Conservation (phyloP, 257 asterid species). For the Nemophila menziesii region DNA sequence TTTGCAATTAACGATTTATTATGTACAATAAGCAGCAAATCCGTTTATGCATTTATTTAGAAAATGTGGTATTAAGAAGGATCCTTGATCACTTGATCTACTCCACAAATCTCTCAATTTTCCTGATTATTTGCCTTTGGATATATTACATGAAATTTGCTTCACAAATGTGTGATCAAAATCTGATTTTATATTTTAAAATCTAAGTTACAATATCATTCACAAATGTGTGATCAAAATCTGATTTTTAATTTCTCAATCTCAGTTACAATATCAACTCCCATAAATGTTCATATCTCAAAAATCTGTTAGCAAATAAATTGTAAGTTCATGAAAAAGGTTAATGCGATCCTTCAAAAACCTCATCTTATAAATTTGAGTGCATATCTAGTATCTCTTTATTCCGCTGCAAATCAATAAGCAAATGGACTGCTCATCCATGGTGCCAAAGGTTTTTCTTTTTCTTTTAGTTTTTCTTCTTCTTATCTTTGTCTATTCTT, state of each 20-base stretch:
- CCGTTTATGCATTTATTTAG: too few relatives aligned
- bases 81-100: too few relatives aligned
- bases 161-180: background rate
- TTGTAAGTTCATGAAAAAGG: background rate
- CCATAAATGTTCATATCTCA: background rate
- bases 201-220: too few relatives aligned
- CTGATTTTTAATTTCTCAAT: background rate
- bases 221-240: background rate
- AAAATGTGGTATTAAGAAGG: too few relatives aligned
- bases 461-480: background rate
- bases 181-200: background rate
- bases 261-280: background rate
- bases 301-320: background rate
- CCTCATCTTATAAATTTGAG: too few relatives aligned
- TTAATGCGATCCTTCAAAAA: background rate
- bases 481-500: too few relatives aligned
- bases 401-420: background rate
- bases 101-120: too few relatives aligned
- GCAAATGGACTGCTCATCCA: background rate
- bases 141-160: too few relatives aligned
- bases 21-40: too few relatives aligned
- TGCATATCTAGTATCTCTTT: background rate
- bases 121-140: too few relatives aligned
- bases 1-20: too few relatives aligned
- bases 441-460: background rate